Evolutionary conservation across 2,329 filamentous ascomycete species (phyloP).

Genomic region (Teratosphaeria gauchensis): DNA sequence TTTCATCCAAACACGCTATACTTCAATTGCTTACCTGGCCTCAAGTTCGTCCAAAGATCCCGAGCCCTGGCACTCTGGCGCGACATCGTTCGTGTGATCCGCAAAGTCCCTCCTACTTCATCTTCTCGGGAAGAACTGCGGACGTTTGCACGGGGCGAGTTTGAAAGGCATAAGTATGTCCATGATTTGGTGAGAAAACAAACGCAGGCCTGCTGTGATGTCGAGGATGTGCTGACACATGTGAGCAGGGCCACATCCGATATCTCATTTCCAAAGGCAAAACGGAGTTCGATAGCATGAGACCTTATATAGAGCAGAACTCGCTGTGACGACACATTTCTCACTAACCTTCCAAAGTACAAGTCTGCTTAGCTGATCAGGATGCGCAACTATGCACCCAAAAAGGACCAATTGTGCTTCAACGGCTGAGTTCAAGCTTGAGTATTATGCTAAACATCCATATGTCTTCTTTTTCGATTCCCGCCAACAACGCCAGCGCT

Average conservation of each 20-base stretch:
- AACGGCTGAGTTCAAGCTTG: background rate
- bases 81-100: conserved; percentile 36
- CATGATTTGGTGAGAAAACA: conserved; percentile 32
- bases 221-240: background rate
- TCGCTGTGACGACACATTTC: background rate
- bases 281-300: conserved; percentile 43
- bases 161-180: conserved; percentile 37
- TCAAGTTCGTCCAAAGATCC: conserved; percentile 41
- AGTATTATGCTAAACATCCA: background rate
- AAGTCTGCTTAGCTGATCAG: too few species aligned
- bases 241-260: conserved; percentile 34
- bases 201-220: too few species aligned
- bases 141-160: conserved; percentile 40
- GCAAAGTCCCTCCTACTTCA: conserved; percentile 23
- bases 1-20: background rate
- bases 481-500: background rate
- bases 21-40: background rate
- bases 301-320: conserved; percentile 31
- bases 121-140: conserved; percentile 34
- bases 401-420: background rate
- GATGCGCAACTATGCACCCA: too few species aligned
- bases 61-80: conserved; percentile 39
- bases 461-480: background rate
- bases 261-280: conserved; percentile 42
- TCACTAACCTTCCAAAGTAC: background rate